Conservation (phyloP, 257 asterid species). For the Cynanchum wilfordii region DNA sequence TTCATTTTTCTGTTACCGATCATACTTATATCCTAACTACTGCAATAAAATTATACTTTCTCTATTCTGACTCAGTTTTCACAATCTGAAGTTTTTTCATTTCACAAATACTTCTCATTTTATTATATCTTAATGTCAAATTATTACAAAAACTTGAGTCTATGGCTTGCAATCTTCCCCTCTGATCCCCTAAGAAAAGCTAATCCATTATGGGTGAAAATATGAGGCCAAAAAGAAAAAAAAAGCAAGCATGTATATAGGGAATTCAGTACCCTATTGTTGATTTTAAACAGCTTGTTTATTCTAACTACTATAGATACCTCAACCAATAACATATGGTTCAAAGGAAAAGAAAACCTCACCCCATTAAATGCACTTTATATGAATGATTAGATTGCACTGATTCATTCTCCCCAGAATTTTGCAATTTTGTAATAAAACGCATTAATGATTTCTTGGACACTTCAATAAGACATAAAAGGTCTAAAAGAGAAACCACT, state of each 20-base stretch:
- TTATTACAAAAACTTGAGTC: background rate
- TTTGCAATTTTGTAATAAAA: background rate
- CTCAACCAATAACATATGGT: background rate
- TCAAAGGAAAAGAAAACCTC: background rate
- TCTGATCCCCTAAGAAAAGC: background rate
- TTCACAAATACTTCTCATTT: too few relatives aligned
- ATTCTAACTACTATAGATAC: background rate
- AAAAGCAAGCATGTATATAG: background rate
- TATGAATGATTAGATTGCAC: background rate
- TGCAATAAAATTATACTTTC: background rate
- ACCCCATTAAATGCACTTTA: background rate
- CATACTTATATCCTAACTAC: too few relatives aligned
- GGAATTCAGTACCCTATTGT: background rate
- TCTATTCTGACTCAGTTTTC: too few relatives aligned
- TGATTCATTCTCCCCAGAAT: background rate
- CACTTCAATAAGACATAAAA: constrained; percentile 6
- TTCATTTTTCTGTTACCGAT: too few relatives aligned
- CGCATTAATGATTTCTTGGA: background rate
- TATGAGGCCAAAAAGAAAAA: background rate
- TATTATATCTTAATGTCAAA: too few relatives aligned
- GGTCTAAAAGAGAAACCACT: background rate
- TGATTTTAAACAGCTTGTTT: background rate
- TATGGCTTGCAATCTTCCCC: background rate
- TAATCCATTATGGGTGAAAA: background rate
- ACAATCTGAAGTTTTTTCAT: too few relatives aligned